Percentiles rank a stretch among this genome's conserved stretches.
Evolutionary conservation across 176 grass and related monocot species (phyloP).

Genomic region (Paspalum notatum): DNA sequence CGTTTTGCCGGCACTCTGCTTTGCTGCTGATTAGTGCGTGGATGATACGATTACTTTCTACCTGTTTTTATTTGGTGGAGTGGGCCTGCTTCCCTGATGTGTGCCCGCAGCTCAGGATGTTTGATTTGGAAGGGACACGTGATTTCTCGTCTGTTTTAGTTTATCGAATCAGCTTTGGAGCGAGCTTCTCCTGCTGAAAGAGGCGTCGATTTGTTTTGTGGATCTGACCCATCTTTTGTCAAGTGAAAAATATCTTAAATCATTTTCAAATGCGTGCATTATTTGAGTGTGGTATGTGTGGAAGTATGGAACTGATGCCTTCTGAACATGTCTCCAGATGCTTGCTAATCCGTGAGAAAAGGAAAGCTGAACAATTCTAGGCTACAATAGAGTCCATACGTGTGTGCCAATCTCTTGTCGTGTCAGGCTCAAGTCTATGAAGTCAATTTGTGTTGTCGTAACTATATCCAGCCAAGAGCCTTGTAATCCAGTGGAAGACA

Average conservation of each 20-base stretch:
- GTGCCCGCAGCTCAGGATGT: background rate
- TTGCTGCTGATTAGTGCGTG: background rate
- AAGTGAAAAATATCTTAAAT: background rate
- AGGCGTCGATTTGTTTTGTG: background rate
- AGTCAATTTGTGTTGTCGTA: background rate
- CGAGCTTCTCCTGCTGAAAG: background rate
- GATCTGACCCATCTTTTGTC: too few species aligned
- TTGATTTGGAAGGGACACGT: background rate
- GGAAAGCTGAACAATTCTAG: background rate
- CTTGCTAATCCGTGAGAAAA: background rate
- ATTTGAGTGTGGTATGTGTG: background rate
- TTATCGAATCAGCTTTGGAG: background rate
- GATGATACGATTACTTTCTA: background rate
- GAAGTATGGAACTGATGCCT: background rate
- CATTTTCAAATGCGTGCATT: background rate
- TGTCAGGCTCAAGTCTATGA: background rate
- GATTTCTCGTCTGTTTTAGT: background rate
- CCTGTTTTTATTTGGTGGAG: background rate
- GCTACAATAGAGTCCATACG: background rate
- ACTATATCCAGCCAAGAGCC: too few species aligned
- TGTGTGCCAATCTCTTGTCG: background rate
- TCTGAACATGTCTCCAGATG: conserved; percentile 15
- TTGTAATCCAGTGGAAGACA: too few species aligned
- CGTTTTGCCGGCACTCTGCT: background rate
- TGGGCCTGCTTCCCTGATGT: background rate